These are phyloP conservation scores for Piromyces sp. DNA, from an alignment of 192 early-diverging fungal species.

Conservation along the genomic window DNA sequence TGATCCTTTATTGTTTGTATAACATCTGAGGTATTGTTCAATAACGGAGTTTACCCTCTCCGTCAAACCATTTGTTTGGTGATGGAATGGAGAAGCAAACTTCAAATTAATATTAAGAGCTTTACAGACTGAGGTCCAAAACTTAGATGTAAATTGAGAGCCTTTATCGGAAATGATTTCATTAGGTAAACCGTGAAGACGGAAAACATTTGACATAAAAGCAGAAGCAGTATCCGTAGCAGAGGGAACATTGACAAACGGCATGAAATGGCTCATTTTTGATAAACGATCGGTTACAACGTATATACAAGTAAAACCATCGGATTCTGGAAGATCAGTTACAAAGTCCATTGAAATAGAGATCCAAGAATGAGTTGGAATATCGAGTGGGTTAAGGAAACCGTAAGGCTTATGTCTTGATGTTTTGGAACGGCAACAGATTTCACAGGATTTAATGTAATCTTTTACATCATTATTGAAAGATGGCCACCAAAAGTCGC, in stretches of 20 bases:
- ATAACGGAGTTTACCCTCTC: too few species aligned
- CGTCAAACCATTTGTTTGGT: too few species aligned
- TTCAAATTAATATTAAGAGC: too few species aligned
- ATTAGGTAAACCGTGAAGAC: too few species aligned
- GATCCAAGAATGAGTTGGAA: slow-evolving; percentile 13
- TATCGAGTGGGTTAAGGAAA: slow-evolving; percentile 9
- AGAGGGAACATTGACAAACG: not conserved
- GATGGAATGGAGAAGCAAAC: too few species aligned
- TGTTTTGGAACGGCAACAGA: slow-evolving; percentile 13
- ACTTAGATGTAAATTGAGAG: too few species aligned
- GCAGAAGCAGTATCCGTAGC: not conserved
- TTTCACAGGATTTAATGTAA: slow-evolving; percentile 15
- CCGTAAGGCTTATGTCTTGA: slow-evolving; percentile 15
- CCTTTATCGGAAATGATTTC: too few species aligned
- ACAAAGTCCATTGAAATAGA: slow-evolving; percentile 33
- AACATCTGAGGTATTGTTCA: too few species aligned
- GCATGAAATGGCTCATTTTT: slow-evolving; percentile 7
- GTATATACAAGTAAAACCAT: slow-evolving; percentile 12
- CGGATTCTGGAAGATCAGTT: slow-evolving; percentile 4
- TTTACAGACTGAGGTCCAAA: too few species aligned
- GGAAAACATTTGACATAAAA: too few species aligned
- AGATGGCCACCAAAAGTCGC: slow-evolving; percentile 13
- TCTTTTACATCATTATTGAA: slow-evolving; percentile 11
- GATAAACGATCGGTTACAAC: slow-evolving; percentile 23
- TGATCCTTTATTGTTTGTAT: too few species aligned